These are phyloP conservation scores for Raffaelea arxii DNA, from an alignment of 2,329 filamentous ascomycete genomes.

Conservation along the genomic window DNA sequence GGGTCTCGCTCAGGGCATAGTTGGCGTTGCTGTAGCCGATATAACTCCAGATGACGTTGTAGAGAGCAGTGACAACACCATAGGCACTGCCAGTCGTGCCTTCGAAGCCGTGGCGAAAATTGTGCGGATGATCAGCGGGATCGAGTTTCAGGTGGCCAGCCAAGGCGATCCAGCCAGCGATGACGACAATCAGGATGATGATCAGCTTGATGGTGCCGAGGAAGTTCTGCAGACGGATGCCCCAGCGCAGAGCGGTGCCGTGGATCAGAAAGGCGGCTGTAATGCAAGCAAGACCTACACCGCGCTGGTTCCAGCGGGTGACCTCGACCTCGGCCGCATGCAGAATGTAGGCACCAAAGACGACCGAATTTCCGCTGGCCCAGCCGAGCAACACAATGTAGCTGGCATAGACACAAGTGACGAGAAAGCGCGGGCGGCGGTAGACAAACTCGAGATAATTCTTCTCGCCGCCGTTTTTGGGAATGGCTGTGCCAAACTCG, in stretches of 20 bases:
- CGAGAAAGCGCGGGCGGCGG: slow-evolving; percentile 49
- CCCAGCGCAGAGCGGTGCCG: slow-evolving; percentile 54
- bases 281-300: slow-evolving; percentile 56
- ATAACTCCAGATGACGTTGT: slow-evolving; percentile 64
- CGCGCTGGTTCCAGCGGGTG: slow-evolving; percentile 57
- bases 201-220: slow-evolving; percentile 57
- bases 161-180: slow-evolving; percentile 52
- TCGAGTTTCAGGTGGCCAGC: slow-evolving; percentile 47
- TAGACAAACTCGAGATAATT: slow-evolving; percentile 59
- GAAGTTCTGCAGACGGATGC: slow-evolving; percentile 56
- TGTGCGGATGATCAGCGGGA: slow-evolving; percentile 32
- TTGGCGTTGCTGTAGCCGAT: slow-evolving; percentile 61
- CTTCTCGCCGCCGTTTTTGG: slow-evolving; percentile 56
- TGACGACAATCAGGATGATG: slow-evolving; percentile 55
- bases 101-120: slow-evolving; percentile 53
- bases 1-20: slow-evolving; percentile 56
- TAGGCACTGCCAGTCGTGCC: slow-evolving; percentile 58
- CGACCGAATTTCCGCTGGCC: slow-evolving; percentile 57
- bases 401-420: slow-evolving; percentile 49
- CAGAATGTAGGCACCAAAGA: slow-evolving; percentile 63
- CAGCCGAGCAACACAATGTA: slow-evolving; percentile 56
- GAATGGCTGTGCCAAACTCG: slow-evolving; percentile 56
- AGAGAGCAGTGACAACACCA: slow-evolving; percentile 58
- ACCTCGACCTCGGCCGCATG: slow-evolving; percentile 54
- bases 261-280: slow-evolving; percentile 57